Evolutionary conservation across 2,329 filamentous ascomycete genomes (phyloP), one percentile per base, ranked within the genome.

Genomic region (Colletotrichum musicola): DNA sequence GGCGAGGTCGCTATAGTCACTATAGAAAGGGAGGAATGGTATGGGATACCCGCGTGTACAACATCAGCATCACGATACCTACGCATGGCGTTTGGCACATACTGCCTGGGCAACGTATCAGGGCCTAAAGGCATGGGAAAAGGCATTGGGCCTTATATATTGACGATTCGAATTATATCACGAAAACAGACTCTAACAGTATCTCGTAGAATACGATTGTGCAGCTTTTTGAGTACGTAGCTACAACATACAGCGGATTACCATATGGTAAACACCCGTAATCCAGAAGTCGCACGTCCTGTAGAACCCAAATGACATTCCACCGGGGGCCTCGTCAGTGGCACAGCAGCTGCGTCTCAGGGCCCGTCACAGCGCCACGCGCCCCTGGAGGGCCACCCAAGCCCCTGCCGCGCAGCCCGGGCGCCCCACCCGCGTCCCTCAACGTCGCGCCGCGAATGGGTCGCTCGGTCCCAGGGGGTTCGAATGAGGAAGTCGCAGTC

Each of bases 1-100:
- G 40, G 20, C 54, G 30, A 25, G 47, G 13, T 68, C 64, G n/a
- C 6, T 59, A 38, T 68, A 20, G 27, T 68, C 64, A 16, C 6
- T 59, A 38, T 68, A 20, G 27, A 4, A 13, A n/a, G 27, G 7
- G 18, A 25, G 6, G 47, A 27, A 27, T 27, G 20, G 9, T 25
- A 25, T 51, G 20, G 20, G n/a, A 49, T 44, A 60, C 22, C 51
- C 30, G 30, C 25, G 30, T 7, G 46, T 51, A 40, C 13, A 50
- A 25, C 27, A 35, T 35, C 30, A 35, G 30, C 30, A 42, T 30
- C 5, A 4, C n/a, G 57, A 27, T 47, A 47, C 44, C 18, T 50
- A 22, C 42, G 57, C 46, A 60, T 60, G 57, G 57, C 57, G 57
- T 60, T 60, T 30, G 44, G 56, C 30, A 35, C 30, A 35, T 35